Evolutionary conservation across 1,284 basidiomycete genomes (phyloP), one percentile per base, ranked within the genome.

Genomic region (Somion occarium): DNA sequence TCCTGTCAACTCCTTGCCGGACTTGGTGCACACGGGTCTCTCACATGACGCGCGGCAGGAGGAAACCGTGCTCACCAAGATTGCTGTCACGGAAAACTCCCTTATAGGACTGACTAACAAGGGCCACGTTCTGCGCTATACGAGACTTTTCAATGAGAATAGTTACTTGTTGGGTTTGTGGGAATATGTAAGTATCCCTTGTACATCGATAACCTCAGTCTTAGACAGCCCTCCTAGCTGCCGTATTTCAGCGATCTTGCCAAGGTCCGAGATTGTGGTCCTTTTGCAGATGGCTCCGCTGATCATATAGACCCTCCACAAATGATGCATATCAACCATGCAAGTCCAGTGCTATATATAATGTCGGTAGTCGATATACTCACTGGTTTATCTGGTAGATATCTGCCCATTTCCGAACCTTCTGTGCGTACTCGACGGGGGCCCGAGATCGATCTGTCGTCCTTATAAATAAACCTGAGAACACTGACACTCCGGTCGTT

Each of bases 351-450:
- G 56, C 46, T 26, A 20, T 18, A 46, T 26, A 20, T 18, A 51
- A 59, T 7, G 42, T 25, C 44, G 37, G 53, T 25, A n/a, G 20
- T 15, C 24, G 34, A 18, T 51, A n/a, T 19, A 20, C 39, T 38
- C 19, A 27, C 19, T 23, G n/a, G 25, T 23, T n/a, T 24, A 65
- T 47, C n/a, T 47, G 66, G 69, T 56, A 96, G 85, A 82, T 96
- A 51, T 85, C 91, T n/a, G 93, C 89, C 2, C 85, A 92, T 58
- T 94, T 87, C 69, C 59, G 73, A 46, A 83, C 82, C 22, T 91
- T 95, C 64, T 81, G 87, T 43, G 88, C 85, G 1, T 95, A 93
- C 66, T 91, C 90, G 1, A 83, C 85, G 11, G 86, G 76, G 13
- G 61, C 72, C 2, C n/a, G n/a, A n/a, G n/a, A n/a, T n/a, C 74